A percentile compares a stretch with the other conserved stretches of the same genome.
phyloP scores from a whole-genome alignment of 306 rosid species.

The Prunus dulcis region DNA sequence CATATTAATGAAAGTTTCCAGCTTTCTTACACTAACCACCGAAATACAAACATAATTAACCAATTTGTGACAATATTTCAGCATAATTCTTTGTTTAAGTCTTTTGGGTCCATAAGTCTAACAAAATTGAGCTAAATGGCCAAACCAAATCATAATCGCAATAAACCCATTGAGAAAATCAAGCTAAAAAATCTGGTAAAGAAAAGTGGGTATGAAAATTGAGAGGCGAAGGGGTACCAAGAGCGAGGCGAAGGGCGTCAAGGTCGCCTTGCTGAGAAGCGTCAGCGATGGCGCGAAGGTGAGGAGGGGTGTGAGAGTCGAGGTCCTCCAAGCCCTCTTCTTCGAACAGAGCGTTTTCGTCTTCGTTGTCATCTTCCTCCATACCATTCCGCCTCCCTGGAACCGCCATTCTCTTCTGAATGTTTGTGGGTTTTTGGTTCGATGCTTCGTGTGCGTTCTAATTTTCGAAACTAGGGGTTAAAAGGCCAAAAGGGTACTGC shows the following conservation, averaged over 20 bases:
- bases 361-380: conserved; percentile 57
- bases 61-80: not conserved
- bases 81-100: not conserved
- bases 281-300: conserved; percentile 65
- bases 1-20: not conserved
- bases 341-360: conserved; percentile 69
- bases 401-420: conserved; percentile 58
- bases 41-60: not conserved
- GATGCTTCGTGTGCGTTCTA: not conserved
- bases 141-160: not conserved
- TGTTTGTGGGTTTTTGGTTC: not conserved
- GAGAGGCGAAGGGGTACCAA: conserved; percentile 40
- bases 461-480: not conserved
- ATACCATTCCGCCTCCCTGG: conserved; percentile 73
- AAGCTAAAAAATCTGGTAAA: not conserved
- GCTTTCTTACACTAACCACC: not conserved
- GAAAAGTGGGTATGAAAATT: not conserved
- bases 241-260: conserved; percentile 62
- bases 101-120: not conserved
- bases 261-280: conserved; percentile 63
- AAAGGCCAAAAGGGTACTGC: not conserved
- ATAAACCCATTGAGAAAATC: not conserved
- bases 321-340: conserved; percentile 43
- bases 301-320: conserved; percentile 60
- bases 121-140: not conserved